Evolutionary conservation across 495 filamentous ascomycete species (phyloP), one percentile per base, ranked within the genome.

Genomic region (Penicillium manginii): DNA sequence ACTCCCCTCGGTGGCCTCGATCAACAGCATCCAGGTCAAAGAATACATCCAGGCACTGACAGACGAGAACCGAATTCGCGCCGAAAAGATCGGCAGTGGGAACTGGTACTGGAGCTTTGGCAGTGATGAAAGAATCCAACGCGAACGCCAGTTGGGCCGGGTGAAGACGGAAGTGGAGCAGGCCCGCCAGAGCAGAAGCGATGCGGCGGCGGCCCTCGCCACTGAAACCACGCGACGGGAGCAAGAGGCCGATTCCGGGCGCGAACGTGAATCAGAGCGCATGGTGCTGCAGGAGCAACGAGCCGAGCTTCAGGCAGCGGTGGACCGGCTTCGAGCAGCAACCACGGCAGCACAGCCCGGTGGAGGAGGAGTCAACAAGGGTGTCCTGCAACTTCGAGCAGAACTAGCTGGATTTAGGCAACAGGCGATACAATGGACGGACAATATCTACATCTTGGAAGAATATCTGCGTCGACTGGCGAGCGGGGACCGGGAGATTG

Each of bases 41-140:
- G 87, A 90, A 58, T 88, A 84, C 68, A 75, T 91, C 31, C 84
- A 88, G 69, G 76, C 78, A 5, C 75, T 91, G 4, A 67, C 71
- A 0, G 87, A 91, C 59, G 89, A 92, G 46, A 76, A 78, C 56
- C 82, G 82, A 57, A 81, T 92, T 55, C 83, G 79, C 11, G 85
- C 90, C 15, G 89, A 92, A 76, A 91, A 91, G 74, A 91, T 92
- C 64, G 89, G 89, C 55, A 88, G 81, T 54, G 88, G 86, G 15
- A 91, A 92, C 66, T 92, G 89, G 89, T 92, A 91, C 75, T 92
- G 89, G 89, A 81, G 78, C 58, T 92, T 92, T 66, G 69, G 71
- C 31, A 83, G 78, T 50, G 88, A 91, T 37, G 86, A 84, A 58
- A 85, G 81, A 69, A 80, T 80, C 40, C 69, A 68, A 15, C 79